Percentiles rank a stretch among this genome's conserved stretches.
phyloP scores from a whole-genome alignment of 805 yeast species.

The Yarrowia sp. region DNA sequence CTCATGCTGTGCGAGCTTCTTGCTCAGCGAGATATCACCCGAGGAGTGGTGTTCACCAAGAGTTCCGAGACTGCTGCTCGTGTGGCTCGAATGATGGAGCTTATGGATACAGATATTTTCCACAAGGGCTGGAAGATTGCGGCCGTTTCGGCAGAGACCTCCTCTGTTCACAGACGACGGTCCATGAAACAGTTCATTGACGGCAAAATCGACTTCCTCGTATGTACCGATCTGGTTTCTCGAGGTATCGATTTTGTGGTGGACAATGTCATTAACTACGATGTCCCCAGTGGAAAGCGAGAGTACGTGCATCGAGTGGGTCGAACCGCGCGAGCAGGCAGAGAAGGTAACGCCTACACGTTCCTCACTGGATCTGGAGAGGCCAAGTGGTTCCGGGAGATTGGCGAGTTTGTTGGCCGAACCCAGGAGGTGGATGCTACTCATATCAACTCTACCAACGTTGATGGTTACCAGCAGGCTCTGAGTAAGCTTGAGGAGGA shows the following conservation, averaged over 20 bases:
- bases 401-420: slow-evolving; percentile 47
- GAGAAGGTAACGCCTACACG: slow-evolving; percentile 75
- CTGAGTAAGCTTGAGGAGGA: slow-evolving; percentile 56
- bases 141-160: slow-evolving; percentile 50
- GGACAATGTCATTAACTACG: slow-evolving; percentile 84
- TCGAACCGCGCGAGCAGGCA: slow-evolving; percentile 94
- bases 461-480: slow-evolving; percentile 56
- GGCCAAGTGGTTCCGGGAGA: slow-evolving; percentile 55
- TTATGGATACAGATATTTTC: slow-evolving; percentile 51
- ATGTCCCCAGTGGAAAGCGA: slow-evolving; percentile 83
- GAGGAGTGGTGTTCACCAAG: slow-evolving; percentile 67
- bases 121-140: slow-evolving; percentile 39
- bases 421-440: slow-evolving; percentile 44
- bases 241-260: slow-evolving; percentile 89
- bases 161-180: slow-evolving; percentile 57
- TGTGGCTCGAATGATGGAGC: slow-evolving; percentile 64
- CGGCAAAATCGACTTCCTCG: slow-evolving; percentile 59
- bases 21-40: slow-evolving; percentile 47
- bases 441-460: slow-evolving; percentile 41
- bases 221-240: slow-evolving; percentile 90
- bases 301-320: slow-evolving; percentile 97
- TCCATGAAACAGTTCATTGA: slow-evolving; percentile 65
- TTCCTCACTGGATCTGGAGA: slow-evolving; percentile 83
- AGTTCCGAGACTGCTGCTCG: slow-evolving; percentile 90
- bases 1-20: slow-evolving; percentile 68